Evolutionary conservation across 1,284 basidiomycete genomes (phyloP), one percentile per base, ranked within the genome.

Genomic region (Cryptococcus sp.): DNA sequence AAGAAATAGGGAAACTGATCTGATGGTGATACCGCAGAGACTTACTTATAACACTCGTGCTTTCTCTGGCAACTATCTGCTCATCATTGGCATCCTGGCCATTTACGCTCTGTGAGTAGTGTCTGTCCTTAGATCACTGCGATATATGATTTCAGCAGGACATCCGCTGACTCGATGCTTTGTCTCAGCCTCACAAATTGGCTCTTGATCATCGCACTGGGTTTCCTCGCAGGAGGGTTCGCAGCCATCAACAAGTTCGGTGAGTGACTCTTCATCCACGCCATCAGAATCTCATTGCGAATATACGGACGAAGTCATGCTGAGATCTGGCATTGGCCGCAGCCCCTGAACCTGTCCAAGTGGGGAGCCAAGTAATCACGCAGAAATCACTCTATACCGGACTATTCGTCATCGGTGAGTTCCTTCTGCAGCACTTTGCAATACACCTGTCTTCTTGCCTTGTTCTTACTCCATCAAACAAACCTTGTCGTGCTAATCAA

Each of bases 31-130:
- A 19, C 17, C 25, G 46, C 71, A 91, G 89, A 85, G 93, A 60
- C 89, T 95, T 84, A 91, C 91, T 1, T 73, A 95, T 82, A 97
- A 96, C 81, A 93, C 93, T 16, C 87, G 89, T 52, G 90, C 92
- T 78, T 93, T 92, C 79, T 92, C 89, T 55, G 89, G 89, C 59
- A 97, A 97, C 80, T 97, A 97, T 79, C 84, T 87, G 47, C 78
- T 96, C 68, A 84, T 99, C 67, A 83, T 97, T 19, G 85, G 83
- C 49, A 73, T 88, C 45, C 84, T 98, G 55, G 89, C 87, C 22
- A 84, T 97, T 57, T 99, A 97, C 76, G 91, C 93, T n/a, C 75
- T 98, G 89, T 93, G 77, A 69, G 89, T 83, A 16, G n/a, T 44
- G 41, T n/a, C 41, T 8, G 41, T 44, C 41, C n/a, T 22, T 16